Evolutionary conservation across 345 rosid genomes (phyloP), one percentile per base, ranked within the genome.

Genomic region (Populus alba): DNA sequence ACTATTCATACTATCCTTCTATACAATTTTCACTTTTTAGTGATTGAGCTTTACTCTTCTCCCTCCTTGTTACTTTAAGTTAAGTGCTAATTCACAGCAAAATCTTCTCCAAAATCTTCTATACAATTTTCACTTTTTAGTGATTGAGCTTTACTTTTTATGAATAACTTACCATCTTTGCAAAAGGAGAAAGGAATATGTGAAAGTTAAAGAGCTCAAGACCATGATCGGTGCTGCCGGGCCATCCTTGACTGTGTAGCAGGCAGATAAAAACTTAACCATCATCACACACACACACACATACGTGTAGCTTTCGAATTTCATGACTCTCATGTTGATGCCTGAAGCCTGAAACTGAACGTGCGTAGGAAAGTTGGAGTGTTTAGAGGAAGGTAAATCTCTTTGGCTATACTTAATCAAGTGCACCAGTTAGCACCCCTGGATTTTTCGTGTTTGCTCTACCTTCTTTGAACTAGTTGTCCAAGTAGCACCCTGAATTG

Each of bases 161-260:
- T n/a, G 31, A 71, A 16, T 53, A 77, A 77, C 5, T 76, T 47
- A 20, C 23, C 38, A 74, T 71, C 83, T 83, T 83, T 81, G 47
- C 59, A 74, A 20, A 83, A 83, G 72, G 80, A 76, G 62, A 38
- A 10, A 41, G 70, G 76, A 77, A 17, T 74, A 18, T 66, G 68
- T 76, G 31, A 79, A 83, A 83, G 85, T 63, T 49, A 79, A 83
- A 78, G 77, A 63, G 11, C 31, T 66, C 5, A 29, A 5, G 37
- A 70, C 22, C 65, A 75, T 68, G 61, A 82, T 66, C 69, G 22
- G 37, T 13, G 27, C 27, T 27, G 27, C 27, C 1, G 27, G 27
- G 27, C 27, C 27, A 27, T 27, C 27, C 27, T 27, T 27, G 27
- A 23, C 15, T 17, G 72, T 66, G 18, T 55, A 27, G 70, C 39